phyloP scores from a whole-genome alignment of 257 asterid species.

The Solanum bulbocastanum region DNA sequence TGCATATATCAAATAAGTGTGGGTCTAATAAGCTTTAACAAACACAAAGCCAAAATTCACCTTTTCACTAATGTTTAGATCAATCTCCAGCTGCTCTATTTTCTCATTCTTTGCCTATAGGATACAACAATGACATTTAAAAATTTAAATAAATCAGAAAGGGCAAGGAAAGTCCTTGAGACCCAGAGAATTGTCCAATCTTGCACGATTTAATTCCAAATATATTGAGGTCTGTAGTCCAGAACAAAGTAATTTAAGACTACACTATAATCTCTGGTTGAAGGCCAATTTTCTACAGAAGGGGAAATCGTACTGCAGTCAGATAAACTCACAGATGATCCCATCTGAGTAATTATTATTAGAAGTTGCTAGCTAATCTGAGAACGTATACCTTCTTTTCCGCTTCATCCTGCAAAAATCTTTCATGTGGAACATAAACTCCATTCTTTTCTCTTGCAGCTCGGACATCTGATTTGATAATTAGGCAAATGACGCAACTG shows the following conservation, averaged over 20 bases:
- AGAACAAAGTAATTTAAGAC: not conserved
- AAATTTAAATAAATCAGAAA: not conserved
- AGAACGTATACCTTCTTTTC: conserved; percentile 54
- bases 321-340: not conserved
- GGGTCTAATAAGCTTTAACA: not conserved
- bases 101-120: conserved; percentile 66
- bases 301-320: not conserved
- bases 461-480: conserved; percentile 47
- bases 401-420: conserved; percentile 70
- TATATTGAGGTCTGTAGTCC: not conserved
- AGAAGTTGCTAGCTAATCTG: not conserved
- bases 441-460: conserved; percentile 92
- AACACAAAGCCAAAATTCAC: conserved; percentile 17
- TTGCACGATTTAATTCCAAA: not conserved
- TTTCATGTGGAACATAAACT: conserved; percentile 76
- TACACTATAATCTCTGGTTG: not conserved
- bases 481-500: not conserved
- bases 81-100: conserved; percentile 66
- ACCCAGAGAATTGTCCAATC: not conserved
- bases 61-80: conserved; percentile 44
- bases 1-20: not conserved
- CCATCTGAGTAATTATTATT: not conserved
- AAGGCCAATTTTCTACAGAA: not conserved
- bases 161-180: not conserved
- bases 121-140: not conserved